A percentile compares a stretch with the other conserved stretches of the same genome.
Conservation (phyloP, 2,329 filamentous ascomycete species). For the Nemania sp. region DNA sequence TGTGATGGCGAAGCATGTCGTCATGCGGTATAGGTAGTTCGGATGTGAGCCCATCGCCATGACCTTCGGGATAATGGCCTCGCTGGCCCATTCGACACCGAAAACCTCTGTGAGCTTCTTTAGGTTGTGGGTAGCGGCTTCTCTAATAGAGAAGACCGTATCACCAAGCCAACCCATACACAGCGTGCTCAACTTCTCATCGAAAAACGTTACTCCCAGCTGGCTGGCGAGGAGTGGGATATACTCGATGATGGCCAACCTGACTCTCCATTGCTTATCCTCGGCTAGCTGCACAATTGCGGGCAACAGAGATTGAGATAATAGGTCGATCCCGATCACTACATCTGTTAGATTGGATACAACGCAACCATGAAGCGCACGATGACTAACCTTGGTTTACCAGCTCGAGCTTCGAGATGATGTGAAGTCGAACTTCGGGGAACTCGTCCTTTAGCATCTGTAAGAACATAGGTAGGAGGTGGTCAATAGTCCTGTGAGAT, state of each 20-base stretch:
- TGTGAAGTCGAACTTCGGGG: conserved; percentile 95
- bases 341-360: conserved; percentile 27
- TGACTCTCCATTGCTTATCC: conserved; percentile 99
- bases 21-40: conserved; percentile 99
- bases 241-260: conserved; percentile 98
- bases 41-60: conserved; percentile 98
- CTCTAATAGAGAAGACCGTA: conserved; percentile 97
- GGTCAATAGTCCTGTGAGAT: conserved; percentile 79
- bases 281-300: conserved; percentile 97
- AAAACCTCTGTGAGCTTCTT: conserved; percentile 99
- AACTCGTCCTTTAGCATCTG: conserved; percentile 99
- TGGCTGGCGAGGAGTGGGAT: conserved; percentile 95
- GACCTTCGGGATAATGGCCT: conserved; percentile 97
- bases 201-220: conserved; percentile 95
- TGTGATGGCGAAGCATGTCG: conserved; percentile 98
- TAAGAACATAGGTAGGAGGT: conserved; percentile 97
- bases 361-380: neutral
- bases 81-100: conserved; percentile 95
- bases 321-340: conserved; percentile 97
- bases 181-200: conserved; percentile 91
- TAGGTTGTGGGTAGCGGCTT: conserved; percentile 94
- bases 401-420: conserved; percentile 98
- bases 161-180: conserved; percentile 99
- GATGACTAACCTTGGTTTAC: conserved; percentile 81
- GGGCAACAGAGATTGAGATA: conserved; percentile 94